Conservation (phyloP, 352 stramenopile species). For the Labyrinthula sp. region DNA sequence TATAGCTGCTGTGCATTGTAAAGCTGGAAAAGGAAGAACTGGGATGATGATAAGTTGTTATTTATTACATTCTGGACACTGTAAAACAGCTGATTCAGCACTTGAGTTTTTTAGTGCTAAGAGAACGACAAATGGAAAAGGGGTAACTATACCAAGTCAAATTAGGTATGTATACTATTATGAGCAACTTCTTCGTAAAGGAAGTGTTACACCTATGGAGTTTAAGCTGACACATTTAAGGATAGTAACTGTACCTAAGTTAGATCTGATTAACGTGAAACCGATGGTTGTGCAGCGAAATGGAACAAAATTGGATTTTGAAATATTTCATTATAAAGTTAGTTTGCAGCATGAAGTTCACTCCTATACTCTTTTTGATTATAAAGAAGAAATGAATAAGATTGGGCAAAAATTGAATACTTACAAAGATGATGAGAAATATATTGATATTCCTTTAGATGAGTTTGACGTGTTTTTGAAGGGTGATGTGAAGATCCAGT, state of each 20-base stretch:
- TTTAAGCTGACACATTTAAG: conserved; percentile 31
- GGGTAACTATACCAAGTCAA: conserved; percentile 32
- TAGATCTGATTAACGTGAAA: conserved; percentile 21
- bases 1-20: conserved; percentile 64
- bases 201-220: conserved; percentile 26
- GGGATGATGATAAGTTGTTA: conserved; percentile 55
- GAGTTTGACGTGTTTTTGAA: conserved; percentile 28
- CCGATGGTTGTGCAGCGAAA: background rate
- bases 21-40: conserved; percentile 54
- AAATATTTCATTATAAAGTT: too few species aligned
- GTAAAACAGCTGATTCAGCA: conserved; percentile 14
- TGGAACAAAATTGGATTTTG: too few species aligned
- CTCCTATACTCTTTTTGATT: conserved; percentile 30
- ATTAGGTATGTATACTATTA: conserved; percentile 34
- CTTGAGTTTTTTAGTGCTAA: conserved; percentile 18
- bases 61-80: conserved; percentile 29
- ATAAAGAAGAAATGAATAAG: conserved; percentile 33
- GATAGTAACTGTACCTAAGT: conserved; percentile 30
- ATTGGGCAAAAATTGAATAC: conserved; percentile 28
- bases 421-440: conserved; percentile 31
- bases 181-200: conserved; percentile 24
- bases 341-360: conserved; percentile 14
- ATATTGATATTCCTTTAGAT: conserved; percentile 31
- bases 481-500: conserved; percentile 34
- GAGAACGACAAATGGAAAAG: conserved; percentile 31